These are phyloP conservation scores for Fonsecaea multimorphosa DNA, from an alignment of 2,329 filamentous ascomycete species.

Conservation along the genomic window DNA sequence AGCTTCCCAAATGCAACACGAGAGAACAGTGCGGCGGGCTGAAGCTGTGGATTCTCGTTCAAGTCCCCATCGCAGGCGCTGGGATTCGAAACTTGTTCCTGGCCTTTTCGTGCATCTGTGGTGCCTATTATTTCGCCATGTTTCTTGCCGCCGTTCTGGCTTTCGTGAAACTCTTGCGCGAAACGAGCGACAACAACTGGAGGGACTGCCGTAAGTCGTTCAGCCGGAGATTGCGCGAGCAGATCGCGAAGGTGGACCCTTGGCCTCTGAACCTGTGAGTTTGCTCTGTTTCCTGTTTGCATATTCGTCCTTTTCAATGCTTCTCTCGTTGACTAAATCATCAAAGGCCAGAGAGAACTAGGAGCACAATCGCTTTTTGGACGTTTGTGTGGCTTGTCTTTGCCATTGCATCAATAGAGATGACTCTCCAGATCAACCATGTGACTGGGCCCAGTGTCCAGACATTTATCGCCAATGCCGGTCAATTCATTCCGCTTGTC, in stretches of 20 bases:
- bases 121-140: slow-evolving; percentile 10
- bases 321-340: background rate
- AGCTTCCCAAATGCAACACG: slow-evolving; percentile 1
- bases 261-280: slow-evolving; percentile 10
- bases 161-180: background rate
- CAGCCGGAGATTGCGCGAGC: slow-evolving; percentile 7
- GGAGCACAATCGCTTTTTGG: background rate
- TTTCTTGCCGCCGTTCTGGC: background rate
- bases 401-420: background rate
- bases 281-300: background rate
- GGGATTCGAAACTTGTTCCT: background rate
- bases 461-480: slow-evolving; percentile 1
- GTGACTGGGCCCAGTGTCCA: background rate
- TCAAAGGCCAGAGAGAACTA: background rate
- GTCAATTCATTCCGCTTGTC: slow-evolving; percentile 13
- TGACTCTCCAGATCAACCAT: background rate
- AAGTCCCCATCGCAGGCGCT: background rate
- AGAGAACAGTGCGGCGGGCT: slow-evolving; percentile 9
- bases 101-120: slow-evolving; percentile 4
- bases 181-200: background rate
- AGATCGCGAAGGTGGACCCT: slow-evolving; percentile 6
- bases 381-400: slow-evolving; percentile 7
- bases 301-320: background rate
- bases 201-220: background rate
- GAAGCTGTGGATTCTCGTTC: slow-evolving; percentile 9